phyloP scores from a whole-genome alignment of 2,329 filamentous ascomycete genomes.

The Arthrobotrys musiformis region DNA sequence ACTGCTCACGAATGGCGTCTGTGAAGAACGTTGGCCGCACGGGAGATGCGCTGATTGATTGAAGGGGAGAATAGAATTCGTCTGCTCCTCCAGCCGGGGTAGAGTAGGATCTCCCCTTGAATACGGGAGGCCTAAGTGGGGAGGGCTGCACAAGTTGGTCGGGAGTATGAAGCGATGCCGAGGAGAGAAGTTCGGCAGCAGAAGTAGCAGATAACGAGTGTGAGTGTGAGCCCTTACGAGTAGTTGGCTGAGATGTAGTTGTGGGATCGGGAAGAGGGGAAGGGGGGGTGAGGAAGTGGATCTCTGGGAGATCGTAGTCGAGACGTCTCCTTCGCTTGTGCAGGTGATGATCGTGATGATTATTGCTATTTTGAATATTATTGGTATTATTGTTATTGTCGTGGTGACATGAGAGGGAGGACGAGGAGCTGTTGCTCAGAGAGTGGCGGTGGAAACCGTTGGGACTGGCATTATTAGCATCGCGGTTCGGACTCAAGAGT shows the following conservation, averaged over 20 bases:
- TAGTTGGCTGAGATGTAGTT: background rate
- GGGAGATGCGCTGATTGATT: slow-evolving; percentile 30
- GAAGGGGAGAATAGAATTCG: slow-evolving; percentile 37
- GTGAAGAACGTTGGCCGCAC: slow-evolving; percentile 4
- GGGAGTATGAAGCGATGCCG: slow-evolving; percentile 10
- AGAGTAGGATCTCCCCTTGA: slow-evolving; percentile 35
- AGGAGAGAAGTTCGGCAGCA: slow-evolving; percentile 24
- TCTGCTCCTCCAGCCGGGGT: slow-evolving; percentile 38
- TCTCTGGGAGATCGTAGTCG: slow-evolving; percentile 43
- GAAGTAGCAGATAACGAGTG: slow-evolving; percentile 29
- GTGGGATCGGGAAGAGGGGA: background rate
- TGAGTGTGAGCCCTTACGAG: slow-evolving; percentile 10
- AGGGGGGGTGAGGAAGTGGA: slow-evolving; percentile 24
- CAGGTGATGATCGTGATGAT: slow-evolving; percentile 48
- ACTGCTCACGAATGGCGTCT: slow-evolving; percentile 25
- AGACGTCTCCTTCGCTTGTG: slow-evolving; percentile 50
- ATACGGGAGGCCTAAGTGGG: slow-evolving; percentile 7
- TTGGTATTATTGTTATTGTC: background rate
- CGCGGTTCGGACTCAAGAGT: slow-evolving; percentile 17
- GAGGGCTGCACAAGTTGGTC: slow-evolving; percentile 10
- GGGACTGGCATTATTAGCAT: slow-evolving; percentile 38
- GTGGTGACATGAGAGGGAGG: background rate
- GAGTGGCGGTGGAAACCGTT: slow-evolving; percentile 50
- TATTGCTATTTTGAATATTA: background rate
- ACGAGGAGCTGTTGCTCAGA: slow-evolving; percentile 21